Conservation (phyloP, 805 yeast species). For the Hanseniaspora pseudoguilliermondii region DNA sequence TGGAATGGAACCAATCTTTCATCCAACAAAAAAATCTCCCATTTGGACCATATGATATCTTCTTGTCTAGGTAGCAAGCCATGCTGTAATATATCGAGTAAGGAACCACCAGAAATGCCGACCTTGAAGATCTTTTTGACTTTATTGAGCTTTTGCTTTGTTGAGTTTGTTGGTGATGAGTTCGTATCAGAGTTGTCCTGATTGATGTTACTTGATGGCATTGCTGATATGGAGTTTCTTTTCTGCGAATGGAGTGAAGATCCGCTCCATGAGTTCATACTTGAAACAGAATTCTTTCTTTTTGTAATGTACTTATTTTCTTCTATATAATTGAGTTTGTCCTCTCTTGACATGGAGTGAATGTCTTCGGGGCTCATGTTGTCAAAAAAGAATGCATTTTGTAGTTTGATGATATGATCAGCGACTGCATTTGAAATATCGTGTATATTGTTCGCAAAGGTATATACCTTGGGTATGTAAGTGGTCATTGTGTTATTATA, state of each 20-base stretch:
- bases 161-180: slow-evolving; percentile 28
- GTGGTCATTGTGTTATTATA: slow-evolving; percentile 51
- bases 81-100: slow-evolving; percentile 72
- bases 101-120: slow-evolving; percentile 87
- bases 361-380: slow-evolving; percentile 15
- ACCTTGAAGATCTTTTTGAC: slow-evolving; percentile 68
- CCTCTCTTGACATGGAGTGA: slow-evolving; percentile 16
- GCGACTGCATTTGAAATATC: slow-evolving; percentile 96
- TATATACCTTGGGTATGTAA: slow-evolving; percentile 83
- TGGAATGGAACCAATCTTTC: slow-evolving; percentile 86
- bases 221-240: slow-evolving; percentile 12
- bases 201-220: slow-evolving; percentile 11
- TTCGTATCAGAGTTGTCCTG: slow-evolving; percentile 17
- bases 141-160: slow-evolving; percentile 24
- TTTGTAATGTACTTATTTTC: slow-evolving; percentile 19
- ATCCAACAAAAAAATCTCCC: slow-evolving; percentile 96
- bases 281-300: slow-evolving; percentile 7
- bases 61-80: slow-evolving; percentile 59
- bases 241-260: slow-evolving; percentile 3
- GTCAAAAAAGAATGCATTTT: slow-evolving; percentile 38
- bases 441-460: slow-evolving; percentile 67
- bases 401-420: slow-evolving; percentile 82
- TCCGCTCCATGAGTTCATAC: slow-evolving; percentile 2
- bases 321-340: slow-evolving; percentile 16
- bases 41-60: slow-evolving; percentile 80